Evolutionary conservation across 352 stramenopile genomes (phyloP).

Genomic region (Blastocystis sp.): DNA sequence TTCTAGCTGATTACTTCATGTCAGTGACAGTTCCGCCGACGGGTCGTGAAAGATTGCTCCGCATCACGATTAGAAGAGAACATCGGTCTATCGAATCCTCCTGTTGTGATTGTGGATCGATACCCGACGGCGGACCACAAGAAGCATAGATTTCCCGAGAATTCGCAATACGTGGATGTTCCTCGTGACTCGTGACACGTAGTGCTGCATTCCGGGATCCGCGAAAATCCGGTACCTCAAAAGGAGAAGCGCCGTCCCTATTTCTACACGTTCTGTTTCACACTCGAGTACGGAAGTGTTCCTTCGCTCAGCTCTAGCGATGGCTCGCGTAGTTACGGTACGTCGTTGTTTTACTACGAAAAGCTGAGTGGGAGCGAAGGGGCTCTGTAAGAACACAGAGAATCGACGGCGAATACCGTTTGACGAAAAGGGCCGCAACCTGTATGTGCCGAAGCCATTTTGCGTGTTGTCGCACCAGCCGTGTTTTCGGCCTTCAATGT

Average conservation of each 20-base stretch:
- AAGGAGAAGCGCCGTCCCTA: slow-evolving; percentile 47
- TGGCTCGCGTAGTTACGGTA: slow-evolving; percentile 61
- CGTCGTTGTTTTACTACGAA: slow-evolving; percentile 65
- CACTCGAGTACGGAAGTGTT: slow-evolving; percentile 13
- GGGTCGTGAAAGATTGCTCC: neutral
- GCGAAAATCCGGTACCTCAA: slow-evolving; percentile 48
- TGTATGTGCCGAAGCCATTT: slow-evolving; percentile 52
- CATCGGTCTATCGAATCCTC: slow-evolving; percentile 45
- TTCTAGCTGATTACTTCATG: slow-evolving; percentile 67
- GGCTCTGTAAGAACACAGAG: neutral
- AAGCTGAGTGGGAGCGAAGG: slow-evolving; percentile 36
- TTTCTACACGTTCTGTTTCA: slow-evolving; percentile 68
- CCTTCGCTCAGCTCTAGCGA: slow-evolving; percentile 40
- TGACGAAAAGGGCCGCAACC: slow-evolving; percentile 51
- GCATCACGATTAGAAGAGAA: slow-evolving; percentile 42
- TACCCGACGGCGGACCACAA: slow-evolving; percentile 65
- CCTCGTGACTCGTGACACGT: neutral
- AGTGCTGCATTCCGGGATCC: slow-evolving; percentile 60
- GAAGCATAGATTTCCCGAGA: slow-evolving; percentile 68
- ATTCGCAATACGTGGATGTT: slow-evolving; percentile 54
- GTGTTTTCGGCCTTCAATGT: slow-evolving; percentile 68
- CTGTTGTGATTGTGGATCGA: slow-evolving; percentile 64
- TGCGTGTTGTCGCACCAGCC: slow-evolving; percentile 57
- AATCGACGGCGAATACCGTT: slow-evolving; percentile 44
- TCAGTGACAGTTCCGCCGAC: slow-evolving; percentile 50